Evolutionary conservation across 1,284 basidiomycete genomes (phyloP), one percentile per base, ranked within the genome.

Genomic region (Austroboletus novae-zelandiae): DNA sequence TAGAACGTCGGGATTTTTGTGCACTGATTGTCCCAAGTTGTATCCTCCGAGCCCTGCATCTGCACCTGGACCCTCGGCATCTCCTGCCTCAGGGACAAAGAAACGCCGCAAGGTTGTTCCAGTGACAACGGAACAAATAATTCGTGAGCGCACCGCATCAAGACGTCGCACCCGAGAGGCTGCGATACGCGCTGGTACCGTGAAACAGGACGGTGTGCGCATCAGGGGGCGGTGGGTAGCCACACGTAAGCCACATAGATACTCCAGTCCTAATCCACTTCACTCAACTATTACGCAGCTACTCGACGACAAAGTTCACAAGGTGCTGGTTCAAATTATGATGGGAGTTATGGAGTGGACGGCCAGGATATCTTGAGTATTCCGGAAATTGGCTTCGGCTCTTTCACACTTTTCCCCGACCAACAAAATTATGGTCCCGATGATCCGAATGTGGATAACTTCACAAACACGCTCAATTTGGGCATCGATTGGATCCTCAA

Each of bases 331-430:
- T 56, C 80, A 20, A 70, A 72, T 17, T 82, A 79, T 52, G 78
- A 86, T 60, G 84, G 85, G 2, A 72, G 77, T 10, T 69, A 70
- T 31, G 84, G 84, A 40, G 81, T 87, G n/a, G 84, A 87, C 61
- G 79, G 77, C 50, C 76, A 83, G 57, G 85, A 87, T 56, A 83
- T 87, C 48, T 57, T 75, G 49, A 78, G 72, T 58, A 80, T 81
- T 52, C 78, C 79, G 0, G 25, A 75, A 14, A 78, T 86, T 54
- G 76, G 74, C 18, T 84, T 83, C 55, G 69, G 74, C 34, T 72
- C 79, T 20, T 83, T 84, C 73, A 81, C 79, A 54, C 57, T 85
- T 15, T 84, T 86, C 73, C 84, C 85, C 18, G 83, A 87, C 61
- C 84, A 86, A 64, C 74, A 78, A 53, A 62, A 61, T 31, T 85